phyloP scores from a whole-genome alignment of 2,329 filamentous ascomycete genomes.

The Colletotrichum cereale region DNA sequence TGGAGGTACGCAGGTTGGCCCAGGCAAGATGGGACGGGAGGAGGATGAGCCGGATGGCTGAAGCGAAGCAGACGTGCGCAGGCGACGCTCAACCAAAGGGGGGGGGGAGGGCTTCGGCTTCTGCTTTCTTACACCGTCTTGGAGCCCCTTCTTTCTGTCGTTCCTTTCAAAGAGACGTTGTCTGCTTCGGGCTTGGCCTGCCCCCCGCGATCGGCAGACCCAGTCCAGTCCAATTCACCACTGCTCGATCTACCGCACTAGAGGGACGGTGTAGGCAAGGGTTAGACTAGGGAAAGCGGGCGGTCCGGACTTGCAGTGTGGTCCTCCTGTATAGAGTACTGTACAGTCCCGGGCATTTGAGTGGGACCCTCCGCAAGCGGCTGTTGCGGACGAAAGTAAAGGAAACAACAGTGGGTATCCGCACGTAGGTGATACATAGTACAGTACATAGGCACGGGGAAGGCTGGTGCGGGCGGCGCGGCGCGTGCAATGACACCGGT shows the following conservation, averaged over 20 bases:
- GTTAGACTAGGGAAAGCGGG: neutral
- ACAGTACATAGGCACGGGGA: neutral
- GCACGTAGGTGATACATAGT: no score
- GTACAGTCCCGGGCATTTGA: conserved; percentile 3
- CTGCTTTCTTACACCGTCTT: neutral
- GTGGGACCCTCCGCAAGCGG: conserved; percentile 16
- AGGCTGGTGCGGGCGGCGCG: conserved; percentile 22
- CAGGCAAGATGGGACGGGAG: conserved; percentile 30
- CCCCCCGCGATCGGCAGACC: conserved; percentile 35
- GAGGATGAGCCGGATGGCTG: conserved; percentile 22
- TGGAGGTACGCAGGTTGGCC: conserved; percentile 12
- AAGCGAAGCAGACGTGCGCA: conserved; percentile 31
- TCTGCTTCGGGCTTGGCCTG: conserved; percentile 33
- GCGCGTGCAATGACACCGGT: conserved; percentile 24
- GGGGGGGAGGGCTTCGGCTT: neutral
- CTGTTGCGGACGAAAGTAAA: conserved; percentile 2
- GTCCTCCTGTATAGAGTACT: neutral
- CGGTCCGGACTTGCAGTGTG: neutral
- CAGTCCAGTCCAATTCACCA: conserved; percentile 20
- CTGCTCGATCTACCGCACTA: conserved; percentile 6
- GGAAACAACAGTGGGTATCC: neutral
- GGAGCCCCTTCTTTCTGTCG: neutral
- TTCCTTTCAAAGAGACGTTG: conserved; percentile 22
- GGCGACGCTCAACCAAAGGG: conserved; percentile 21
- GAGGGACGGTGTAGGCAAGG: neutral